Percentiles rank a stretch among this genome's conserved stretches.
phyloP scores from a whole-genome alignment of 805 yeast species.

The Saturnispora halmiae region DNA sequence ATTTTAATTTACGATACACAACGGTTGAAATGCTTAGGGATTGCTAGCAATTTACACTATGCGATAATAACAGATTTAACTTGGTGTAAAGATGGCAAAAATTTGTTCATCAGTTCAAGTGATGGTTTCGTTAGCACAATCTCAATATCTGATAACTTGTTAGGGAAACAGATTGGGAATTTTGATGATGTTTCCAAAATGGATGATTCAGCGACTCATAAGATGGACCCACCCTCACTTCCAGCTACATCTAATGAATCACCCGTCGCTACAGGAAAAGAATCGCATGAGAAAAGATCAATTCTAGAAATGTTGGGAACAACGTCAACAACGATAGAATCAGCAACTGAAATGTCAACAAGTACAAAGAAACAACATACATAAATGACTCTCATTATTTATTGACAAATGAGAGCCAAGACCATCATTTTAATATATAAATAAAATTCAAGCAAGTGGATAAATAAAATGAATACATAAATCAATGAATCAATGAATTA shows the following conservation, averaged over 20 bases:
- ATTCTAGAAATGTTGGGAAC: background rate
- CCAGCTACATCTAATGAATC: too few relatives aligned
- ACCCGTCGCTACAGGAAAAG: too few relatives aligned
- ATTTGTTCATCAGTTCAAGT: constrained; percentile 68
- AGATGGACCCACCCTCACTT: background rate
- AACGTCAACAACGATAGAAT: constrained; percentile 13
- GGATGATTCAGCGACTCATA: background rate
- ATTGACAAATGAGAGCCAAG: too few relatives aligned
- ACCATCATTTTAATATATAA: too few relatives aligned
- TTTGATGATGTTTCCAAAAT: constrained; percentile 16
- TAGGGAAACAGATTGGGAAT: constrained; percentile 41
- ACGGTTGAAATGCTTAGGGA: constrained; percentile 55
- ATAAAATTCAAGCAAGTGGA: too few relatives aligned
- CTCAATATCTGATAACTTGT: constrained; percentile 39
- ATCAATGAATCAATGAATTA: too few relatives aligned
- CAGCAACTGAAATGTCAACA: constrained; percentile 23
- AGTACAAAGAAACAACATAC: background rate
- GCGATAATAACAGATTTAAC: constrained; percentile 79
- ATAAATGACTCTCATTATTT: too few relatives aligned
- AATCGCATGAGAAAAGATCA: background rate
- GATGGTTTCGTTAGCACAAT: constrained; percentile 87
- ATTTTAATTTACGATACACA: constrained; percentile 78
- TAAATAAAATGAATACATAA: too few relatives aligned
- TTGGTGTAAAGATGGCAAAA: constrained; percentile 74
- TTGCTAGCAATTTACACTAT: constrained; percentile 74